A percentile compares a stretch with the other conserved stretches of the same genome.
phyloP scores from a whole-genome alignment of 2,329 filamentous ascomycete genomes.

The Stachybotrys chlorohalonatus region DNA sequence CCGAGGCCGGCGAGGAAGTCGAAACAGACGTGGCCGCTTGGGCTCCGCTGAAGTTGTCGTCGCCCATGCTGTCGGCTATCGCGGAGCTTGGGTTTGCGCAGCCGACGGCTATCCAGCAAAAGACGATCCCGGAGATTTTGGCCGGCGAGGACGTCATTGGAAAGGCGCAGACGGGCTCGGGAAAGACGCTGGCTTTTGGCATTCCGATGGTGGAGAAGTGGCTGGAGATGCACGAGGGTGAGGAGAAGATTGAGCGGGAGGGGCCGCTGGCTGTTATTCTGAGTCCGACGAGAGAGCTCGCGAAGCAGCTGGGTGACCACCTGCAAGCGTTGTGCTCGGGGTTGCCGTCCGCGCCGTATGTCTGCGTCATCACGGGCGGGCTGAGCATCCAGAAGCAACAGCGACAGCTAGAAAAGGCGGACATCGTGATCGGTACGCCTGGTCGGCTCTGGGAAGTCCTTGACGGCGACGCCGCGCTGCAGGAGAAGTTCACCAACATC shows the following conservation, averaged over 20 bases:
- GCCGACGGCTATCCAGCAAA: constrained; percentile 74
- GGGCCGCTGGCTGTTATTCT: constrained; percentile 68
- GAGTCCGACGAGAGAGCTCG: constrained; percentile 86
- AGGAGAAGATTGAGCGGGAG: constrained; percentile 17
- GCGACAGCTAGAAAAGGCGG: constrained; percentile 70
- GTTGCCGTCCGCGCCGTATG: constrained; percentile 51
- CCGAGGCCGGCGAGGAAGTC: constrained; percentile 45
- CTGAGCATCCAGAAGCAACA: constrained; percentile 93
- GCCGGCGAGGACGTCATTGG: constrained; percentile 86
- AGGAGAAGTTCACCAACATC: constrained; percentile 62
- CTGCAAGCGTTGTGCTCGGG: constrained; percentile 63
- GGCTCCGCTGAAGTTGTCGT: constrained; percentile 64
- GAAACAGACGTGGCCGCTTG: constrained; percentile 68
- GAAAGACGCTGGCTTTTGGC: constrained; percentile 91
- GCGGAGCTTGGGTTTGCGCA: constrained; percentile 70
- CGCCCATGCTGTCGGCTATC: constrained; percentile 62
- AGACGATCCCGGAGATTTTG: constrained; percentile 73
- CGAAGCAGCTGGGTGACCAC: constrained; percentile 83
- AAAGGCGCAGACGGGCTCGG: constrained; percentile 92
- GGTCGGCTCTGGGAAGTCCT: constrained; percentile 93
- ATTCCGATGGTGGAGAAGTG: constrained; percentile 87
- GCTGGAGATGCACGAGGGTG: constrained; percentile 41
- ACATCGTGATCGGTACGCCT: constrained; percentile 89
- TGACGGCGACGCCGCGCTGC: constrained; percentile 60
- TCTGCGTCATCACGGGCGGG: constrained; percentile 88